Conservation (phyloP, 176 grass and related monocot genomes). For the Oryza meyeriana region DNA sequence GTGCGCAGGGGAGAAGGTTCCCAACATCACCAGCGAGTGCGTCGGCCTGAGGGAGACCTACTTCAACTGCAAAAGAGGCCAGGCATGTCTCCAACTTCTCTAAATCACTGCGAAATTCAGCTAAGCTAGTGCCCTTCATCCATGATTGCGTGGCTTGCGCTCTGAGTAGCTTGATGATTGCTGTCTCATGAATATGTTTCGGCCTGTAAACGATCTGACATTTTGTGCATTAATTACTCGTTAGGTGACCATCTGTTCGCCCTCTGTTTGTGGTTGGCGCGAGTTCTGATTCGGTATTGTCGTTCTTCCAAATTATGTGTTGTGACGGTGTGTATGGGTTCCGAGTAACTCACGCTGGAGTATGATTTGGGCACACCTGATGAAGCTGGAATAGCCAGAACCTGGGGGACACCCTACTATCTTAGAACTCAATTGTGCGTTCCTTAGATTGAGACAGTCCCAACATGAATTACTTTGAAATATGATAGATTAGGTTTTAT, state of each 20-base stretch:
- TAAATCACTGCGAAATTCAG: neutral
- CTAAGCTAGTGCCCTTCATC: neutral
- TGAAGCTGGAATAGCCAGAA: neutral
- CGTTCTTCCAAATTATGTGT: neutral
- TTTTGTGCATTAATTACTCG: neutral
- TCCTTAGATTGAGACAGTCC: neutral
- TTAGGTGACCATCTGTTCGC: neutral
- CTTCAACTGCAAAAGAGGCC: conserved; percentile 98
- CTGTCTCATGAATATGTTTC: neutral
- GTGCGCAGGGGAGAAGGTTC: conserved; percentile 89
- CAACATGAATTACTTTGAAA: neutral
- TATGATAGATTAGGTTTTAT: neutral
- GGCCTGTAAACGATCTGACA: neutral
- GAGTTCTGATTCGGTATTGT: neutral
- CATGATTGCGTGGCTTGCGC: neutral
- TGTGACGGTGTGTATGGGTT: conserved; percentile 1
- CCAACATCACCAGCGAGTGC: conserved; percentile 84
- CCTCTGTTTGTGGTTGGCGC: neutral
- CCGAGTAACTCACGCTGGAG: neutral
- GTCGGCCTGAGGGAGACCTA: conserved; percentile 94
- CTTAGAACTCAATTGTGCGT: neutral
- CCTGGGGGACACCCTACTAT: neutral
- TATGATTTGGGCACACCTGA: neutral
- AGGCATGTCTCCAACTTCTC: conserved; percentile 43
- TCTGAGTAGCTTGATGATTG: neutral